Evolutionary conservation across 2,329 filamentous ascomycete genomes (phyloP).

Genomic region (Phaeosphaeria sp.): DNA sequence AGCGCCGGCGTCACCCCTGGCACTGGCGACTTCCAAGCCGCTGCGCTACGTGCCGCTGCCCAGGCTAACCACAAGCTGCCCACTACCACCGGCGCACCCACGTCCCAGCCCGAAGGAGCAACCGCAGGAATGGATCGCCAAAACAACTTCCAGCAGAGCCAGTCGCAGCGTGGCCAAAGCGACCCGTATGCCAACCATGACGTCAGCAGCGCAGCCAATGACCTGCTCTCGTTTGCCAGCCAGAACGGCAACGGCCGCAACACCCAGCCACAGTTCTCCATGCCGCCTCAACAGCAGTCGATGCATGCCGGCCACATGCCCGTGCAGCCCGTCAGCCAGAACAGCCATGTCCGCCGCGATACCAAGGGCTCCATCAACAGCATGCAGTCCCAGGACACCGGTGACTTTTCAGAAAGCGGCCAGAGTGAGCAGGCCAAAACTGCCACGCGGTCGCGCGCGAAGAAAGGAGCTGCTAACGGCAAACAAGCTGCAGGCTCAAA

Average conservation of each 20-base stretch:
- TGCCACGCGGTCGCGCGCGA: conserved; percentile 49
- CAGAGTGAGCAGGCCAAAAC: conserved; percentile 70
- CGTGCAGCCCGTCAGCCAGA: conserved; percentile 55
- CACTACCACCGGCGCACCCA: conserved; percentile 49
- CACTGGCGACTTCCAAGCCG: conserved; percentile 93
- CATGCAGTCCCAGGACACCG: conserved; percentile 63
- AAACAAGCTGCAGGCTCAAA: conserved; percentile 55
- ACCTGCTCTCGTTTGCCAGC: conserved; percentile 83
- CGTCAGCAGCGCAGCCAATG: conserved; percentile 91
- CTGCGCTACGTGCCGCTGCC: conserved; percentile 80
- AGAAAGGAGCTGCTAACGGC: conserved; percentile 45
- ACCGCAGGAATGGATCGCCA: conserved; percentile 60
- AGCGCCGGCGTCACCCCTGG: conserved; percentile 86
- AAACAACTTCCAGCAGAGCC: conserved; percentile 58
- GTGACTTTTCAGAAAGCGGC: conserved; percentile 75
- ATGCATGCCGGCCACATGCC: conserved; percentile 56
- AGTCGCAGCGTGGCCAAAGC: conserved; percentile 48
- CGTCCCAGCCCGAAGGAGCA: conserved; percentile 54
- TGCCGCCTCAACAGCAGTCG: conserved; percentile 47
- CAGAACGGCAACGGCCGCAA: conserved; percentile 68
- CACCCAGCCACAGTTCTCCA: conserved; percentile 59
- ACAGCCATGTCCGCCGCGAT: conserved; percentile 57
- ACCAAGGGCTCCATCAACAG: conserved; percentile 63
- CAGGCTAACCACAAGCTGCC: conserved; percentile 51
- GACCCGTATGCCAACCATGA: conserved; percentile 87